Evolutionary conservation across 208 protist genomes (phyloP), one percentile per base, ranked within the genome.

Genomic region (Strigomonas culicis): DNA sequence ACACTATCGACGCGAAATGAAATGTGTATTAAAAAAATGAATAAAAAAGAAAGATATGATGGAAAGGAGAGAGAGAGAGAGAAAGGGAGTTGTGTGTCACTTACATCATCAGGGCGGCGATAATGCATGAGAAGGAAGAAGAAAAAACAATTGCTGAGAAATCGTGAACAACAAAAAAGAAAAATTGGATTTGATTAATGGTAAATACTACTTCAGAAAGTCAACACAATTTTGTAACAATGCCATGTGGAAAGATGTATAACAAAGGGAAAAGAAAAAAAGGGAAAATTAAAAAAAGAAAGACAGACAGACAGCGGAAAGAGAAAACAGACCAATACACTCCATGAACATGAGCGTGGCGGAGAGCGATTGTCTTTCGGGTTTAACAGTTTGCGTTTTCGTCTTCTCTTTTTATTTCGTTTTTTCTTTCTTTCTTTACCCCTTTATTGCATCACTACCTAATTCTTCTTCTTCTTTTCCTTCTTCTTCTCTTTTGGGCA

Each of bases 401-500:
- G 10, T 39, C 10, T 13, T 39, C 34, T 39, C 10, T 39, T 4
- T 50, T 50, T 50, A 25, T 56, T 21, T 56, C 30, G 22, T 56
- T 56, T 31, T 51, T 28, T n/a, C 17, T 15, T 24, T 25, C 24
- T 56, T 28, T 32, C 0, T 17, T 21, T 2, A 32, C 22, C 22
- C 28, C 15, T 56, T 21, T 28, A 56, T 56, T 71, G 24, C 39
- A 43, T 50, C 34, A 39, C 34, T 39, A 10, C 10, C 43, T 71
- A 64, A 53, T 68, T 46, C 60, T 88, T 81, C 65, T 72, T 68
- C 80, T 84, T 84, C 77, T 90, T 86, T 68, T 90, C 79, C 72
- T 90, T 92, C 72, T 91, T 84, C 72, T 91, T 80, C 72, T 91
- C 53, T 72, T 78, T 7, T 46, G 41, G 30, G 77, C 78, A 13